A percentile compares a stretch with the other conserved stretches of the same genome.
Conservation (phyloP, 495 filamentous ascomycete genomes). For the Xylaria curta region DNA sequence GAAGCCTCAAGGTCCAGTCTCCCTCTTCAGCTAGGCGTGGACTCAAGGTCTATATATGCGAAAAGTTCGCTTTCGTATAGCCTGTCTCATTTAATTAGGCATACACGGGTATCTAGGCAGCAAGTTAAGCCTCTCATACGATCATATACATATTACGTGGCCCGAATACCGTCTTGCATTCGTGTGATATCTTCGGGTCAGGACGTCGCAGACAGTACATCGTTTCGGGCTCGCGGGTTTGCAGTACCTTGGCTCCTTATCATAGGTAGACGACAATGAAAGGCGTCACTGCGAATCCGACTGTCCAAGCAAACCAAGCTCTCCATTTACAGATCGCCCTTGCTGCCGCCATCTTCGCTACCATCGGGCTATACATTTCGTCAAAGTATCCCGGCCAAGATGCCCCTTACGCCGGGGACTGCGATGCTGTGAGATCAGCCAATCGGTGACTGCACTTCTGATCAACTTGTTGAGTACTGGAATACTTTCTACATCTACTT, state of each 20-base stretch:
- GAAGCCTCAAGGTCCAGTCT: no score
- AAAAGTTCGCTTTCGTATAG: no score
- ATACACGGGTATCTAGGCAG: no score
- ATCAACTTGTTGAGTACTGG: neutral
- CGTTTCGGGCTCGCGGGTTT: neutral
- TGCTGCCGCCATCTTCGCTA: neutral
- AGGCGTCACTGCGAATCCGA: neutral
- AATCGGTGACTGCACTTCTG: neutral
- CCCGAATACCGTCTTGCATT: no score
- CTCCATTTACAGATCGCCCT: neutral
- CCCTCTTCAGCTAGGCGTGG: no score
- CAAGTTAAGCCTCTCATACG: no score
- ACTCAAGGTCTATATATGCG: no score
- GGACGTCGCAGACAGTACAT: neutral
- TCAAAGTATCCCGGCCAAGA: neutral
- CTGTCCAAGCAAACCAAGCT: neutral
- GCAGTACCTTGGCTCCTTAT: neutral
- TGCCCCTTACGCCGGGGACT: neutral
- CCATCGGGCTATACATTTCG: neutral
- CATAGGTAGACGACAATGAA: neutral
- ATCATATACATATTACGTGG: no score
- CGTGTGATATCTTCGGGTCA: no score
- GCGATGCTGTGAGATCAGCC: neutral
- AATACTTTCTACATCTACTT: neutral
- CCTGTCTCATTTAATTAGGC: no score